A percentile compares a stretch with the other conserved stretches of the same genome.
Evolutionary conservation across 768 basidiomycete genomes (phyloP).

Genomic region (Leccinum barrowsii): DNA sequence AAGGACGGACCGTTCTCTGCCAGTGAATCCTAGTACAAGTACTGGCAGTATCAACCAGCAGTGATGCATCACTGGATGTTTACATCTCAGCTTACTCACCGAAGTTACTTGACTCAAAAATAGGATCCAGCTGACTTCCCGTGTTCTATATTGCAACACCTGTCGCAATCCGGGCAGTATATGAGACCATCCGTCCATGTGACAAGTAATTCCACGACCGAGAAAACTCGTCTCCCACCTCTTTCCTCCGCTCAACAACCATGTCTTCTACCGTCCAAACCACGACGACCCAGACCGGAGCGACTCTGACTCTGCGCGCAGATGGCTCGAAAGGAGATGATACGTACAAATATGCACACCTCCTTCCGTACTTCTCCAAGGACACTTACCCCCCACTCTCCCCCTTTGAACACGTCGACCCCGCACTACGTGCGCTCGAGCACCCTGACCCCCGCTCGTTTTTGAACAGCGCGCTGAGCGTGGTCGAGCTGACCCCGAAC

Average conservation of each 20-base stretch:
- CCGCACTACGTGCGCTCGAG: slow-evolving; percentile 62
- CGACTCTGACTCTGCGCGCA: slow-evolving; percentile 5
- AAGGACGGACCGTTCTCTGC: too few relatives aligned
- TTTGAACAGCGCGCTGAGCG: slow-evolving; percentile 53
- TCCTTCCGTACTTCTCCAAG: slow-evolving; percentile 63
- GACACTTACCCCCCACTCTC: slow-evolving; percentile 63
- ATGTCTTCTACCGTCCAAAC: slow-evolving; percentile 12
- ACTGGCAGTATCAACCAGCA: too few relatives aligned
- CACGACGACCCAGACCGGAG: slow-evolving; percentile 5
- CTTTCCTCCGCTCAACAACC: neutral
- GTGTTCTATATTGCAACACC: too few relatives aligned
- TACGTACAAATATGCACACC: slow-evolving; percentile 61
- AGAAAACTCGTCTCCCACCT: neutral
- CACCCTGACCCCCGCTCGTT: slow-evolving; percentile 69
- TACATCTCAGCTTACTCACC: too few relatives aligned
- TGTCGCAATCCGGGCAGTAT: neutral
- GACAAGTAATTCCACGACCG: neutral
- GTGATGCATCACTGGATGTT: too few relatives aligned
- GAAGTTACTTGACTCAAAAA: too few relatives aligned
- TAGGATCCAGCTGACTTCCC: too few relatives aligned
- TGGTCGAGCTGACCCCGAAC: slow-evolving; percentile 66
- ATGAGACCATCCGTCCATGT: neutral
- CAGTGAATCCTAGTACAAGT: too few relatives aligned
- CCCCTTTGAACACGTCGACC: slow-evolving; percentile 76
- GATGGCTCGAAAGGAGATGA: slow-evolving; percentile 7